These are phyloP conservation scores for Citrus medica DNA, from an alignment of 345 rosid genomes.

Conservation along the genomic window DNA sequence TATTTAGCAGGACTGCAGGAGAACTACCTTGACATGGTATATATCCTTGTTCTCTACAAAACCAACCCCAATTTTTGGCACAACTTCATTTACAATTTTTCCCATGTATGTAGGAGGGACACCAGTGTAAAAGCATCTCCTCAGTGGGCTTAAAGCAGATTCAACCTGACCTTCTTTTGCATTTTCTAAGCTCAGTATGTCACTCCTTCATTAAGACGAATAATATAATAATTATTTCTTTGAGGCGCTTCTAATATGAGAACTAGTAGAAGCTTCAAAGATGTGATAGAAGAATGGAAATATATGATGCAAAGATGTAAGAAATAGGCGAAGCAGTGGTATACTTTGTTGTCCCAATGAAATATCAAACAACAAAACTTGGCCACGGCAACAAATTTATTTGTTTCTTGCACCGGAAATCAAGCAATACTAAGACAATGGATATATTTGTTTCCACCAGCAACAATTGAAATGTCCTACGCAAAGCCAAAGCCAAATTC, in stretches of 20 bases:
- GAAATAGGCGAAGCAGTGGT: background rate
- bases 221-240: background rate
- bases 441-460: background rate
- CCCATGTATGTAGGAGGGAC: slow-evolving; percentile 16
- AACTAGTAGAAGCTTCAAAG: background rate
- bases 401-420: background rate
- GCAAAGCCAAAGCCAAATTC: background rate
- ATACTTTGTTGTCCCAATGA: background rate
- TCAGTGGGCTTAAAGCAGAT: slow-evolving; percentile 11
- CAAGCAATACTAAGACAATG: background rate
- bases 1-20: background rate
- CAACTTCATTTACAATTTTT: background rate
- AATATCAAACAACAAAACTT: background rate
- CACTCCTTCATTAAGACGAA: background rate
- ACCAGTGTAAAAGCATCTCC: slow-evolving; percentile 10
- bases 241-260: background rate
- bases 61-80: slow-evolving; percentile 4
- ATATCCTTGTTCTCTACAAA: slow-evolving; percentile 2
- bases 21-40: slow-evolving; percentile 14
- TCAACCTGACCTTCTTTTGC: background rate
- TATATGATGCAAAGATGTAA: background rate
- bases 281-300: background rate
- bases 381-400: background rate
- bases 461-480: background rate
- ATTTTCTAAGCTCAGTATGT: background rate